A percentile compares a stretch with the other conserved stretches of the same genome.
Conservation (phyloP, 2,329 filamentous ascomycete species). For the Fusarium stilboides region DNA sequence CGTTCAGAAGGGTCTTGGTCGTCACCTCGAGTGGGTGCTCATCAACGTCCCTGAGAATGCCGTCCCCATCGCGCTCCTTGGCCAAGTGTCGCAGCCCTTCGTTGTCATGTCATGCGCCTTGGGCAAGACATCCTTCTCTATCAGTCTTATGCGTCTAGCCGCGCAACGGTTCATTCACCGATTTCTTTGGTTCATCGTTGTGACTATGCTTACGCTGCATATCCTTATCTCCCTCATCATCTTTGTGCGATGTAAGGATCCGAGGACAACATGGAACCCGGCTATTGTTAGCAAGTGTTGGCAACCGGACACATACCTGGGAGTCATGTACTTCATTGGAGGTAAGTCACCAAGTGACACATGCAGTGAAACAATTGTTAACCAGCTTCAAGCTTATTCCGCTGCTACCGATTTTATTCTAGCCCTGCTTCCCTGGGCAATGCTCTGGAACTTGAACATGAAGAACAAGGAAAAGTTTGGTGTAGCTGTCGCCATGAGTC, state of each 20-base stretch:
- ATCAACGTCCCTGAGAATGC: constrained; percentile 17
- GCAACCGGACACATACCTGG: constrained; percentile 31
- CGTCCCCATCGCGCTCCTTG: constrained; percentile 24
- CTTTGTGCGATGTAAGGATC: constrained; percentile 34
- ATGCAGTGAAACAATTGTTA: accelerated
- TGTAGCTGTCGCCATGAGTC: constrained; percentile 36
- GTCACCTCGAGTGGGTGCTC: constrained; percentile 32
- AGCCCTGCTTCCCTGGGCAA: constrained; percentile 32
- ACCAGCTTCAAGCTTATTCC: constrained; percentile 22
- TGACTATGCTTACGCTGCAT: constrained; percentile 29
- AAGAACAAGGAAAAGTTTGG: constrained; percentile 42
- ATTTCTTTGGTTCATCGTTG: constrained; percentile 34
- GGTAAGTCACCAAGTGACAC: neutral
- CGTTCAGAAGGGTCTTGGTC: constrained; percentile 32
- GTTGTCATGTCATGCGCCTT: constrained; percentile 38
- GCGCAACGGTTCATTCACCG: constrained; percentile 26
- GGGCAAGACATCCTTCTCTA: constrained; percentile 37
- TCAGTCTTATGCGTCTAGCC: constrained; percentile 39
- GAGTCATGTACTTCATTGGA: constrained; percentile 37
- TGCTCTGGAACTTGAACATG: constrained; percentile 42
- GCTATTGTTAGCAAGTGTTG: constrained; percentile 37
- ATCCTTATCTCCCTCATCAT: constrained; percentile 30
- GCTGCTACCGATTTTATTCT: constrained; percentile 39
- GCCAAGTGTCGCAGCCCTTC: constrained; percentile 33
- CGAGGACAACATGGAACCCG: constrained; percentile 35